A percentile compares a stretch with the other conserved stretches of the same genome.
These are phyloP conservation scores for Beverwykella pulmonaria DNA, from an alignment of 495 filamentous ascomycete species.

Conservation along the genomic window DNA sequence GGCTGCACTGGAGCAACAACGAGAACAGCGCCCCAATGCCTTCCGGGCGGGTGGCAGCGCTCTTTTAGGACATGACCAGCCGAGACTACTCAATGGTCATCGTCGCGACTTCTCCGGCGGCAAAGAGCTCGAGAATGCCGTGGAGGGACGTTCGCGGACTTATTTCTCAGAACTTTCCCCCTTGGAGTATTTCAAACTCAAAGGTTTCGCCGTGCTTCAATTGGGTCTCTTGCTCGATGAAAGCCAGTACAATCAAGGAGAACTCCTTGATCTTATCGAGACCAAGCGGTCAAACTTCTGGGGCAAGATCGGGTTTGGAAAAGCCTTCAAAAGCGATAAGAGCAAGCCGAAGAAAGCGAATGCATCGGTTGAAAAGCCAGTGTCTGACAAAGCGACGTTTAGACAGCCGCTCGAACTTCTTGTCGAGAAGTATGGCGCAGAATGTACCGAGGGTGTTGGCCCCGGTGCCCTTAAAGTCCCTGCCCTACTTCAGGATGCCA, in stretches of 20 bases:
- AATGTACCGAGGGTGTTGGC: slow-evolving; percentile 93
- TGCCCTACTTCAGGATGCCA: slow-evolving; percentile 84
- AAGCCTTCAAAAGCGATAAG: slow-evolving; percentile 85
- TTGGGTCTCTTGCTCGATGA: slow-evolving; percentile 91
- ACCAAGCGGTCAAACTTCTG: slow-evolving; percentile 92
- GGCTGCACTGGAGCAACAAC: slow-evolving; percentile 91
- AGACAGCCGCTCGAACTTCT: slow-evolving; percentile 82
- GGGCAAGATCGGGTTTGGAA: slow-evolving; percentile 96
- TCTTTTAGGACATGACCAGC: slow-evolving; percentile 68
- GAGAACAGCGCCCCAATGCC: slow-evolving; percentile 86
- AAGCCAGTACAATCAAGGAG: slow-evolving; percentile 84
- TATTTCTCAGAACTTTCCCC: slow-evolving; percentile 97
- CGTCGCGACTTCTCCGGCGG: slow-evolving; percentile 74
- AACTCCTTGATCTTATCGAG: slow-evolving; percentile 92
- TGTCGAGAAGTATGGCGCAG: slow-evolving; percentile 89
- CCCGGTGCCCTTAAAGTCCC: slow-evolving; percentile 87
- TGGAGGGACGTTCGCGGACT: slow-evolving; percentile 64
- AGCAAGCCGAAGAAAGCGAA: slow-evolving; percentile 58
- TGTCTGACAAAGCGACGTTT: slow-evolving; percentile 66
- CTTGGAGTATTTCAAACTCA: slow-evolving; percentile 94
- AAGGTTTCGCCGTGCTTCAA: slow-evolving; percentile 89
- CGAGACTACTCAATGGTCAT: slow-evolving; percentile 72
- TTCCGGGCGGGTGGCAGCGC: slow-evolving; percentile 75
- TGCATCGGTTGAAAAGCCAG: slow-evolving; percentile 69
- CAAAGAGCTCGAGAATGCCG: slow-evolving; percentile 54